Conservation (phyloP, 768 basidiomycete genomes). For the Mycena metata region DNA sequence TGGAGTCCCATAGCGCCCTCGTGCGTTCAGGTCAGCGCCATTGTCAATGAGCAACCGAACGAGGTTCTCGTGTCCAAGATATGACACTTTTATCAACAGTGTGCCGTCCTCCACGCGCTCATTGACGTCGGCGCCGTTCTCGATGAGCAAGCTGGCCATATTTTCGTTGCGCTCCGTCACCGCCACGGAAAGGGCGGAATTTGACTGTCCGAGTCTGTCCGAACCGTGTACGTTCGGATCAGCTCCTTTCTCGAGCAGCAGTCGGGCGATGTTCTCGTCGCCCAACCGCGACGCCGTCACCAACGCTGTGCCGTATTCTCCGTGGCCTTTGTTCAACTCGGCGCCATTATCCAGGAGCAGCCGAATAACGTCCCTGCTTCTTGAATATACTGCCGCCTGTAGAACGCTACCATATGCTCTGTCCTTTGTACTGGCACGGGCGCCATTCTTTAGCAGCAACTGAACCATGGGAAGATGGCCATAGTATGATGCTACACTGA, state of each 20-base stretch:
- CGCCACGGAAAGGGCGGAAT: background rate
- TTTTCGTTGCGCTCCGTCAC: background rate
- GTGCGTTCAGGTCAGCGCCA: too few species aligned
- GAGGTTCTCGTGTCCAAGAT: too few species aligned
- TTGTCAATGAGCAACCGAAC: too few species aligned
- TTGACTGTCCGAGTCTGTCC: background rate
- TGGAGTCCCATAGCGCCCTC: too few species aligned
- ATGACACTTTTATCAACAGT: too few species aligned
- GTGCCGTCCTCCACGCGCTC: background rate
- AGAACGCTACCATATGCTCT: too few species aligned
- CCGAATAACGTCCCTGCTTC: too few species aligned
- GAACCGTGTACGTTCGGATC: background rate
- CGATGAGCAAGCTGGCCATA: background rate
- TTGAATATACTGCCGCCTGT: too few species aligned
- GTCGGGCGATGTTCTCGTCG: background rate
- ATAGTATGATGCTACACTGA: background rate
- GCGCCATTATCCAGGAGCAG: background rate
- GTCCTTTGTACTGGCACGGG: background rate
- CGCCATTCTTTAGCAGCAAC: background rate
- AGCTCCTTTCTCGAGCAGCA: slow-evolving; percentile 1
- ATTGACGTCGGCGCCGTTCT: background rate
- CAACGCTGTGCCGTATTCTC: background rate
- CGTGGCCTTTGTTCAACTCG: background rate
- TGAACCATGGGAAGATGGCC: slow-evolving; percentile 5
- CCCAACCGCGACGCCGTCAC: background rate